Percentiles rank a stretch among this genome's conserved stretches.
phyloP scores from a whole-genome alignment of 306 rosid species.

The Pueraria montana region DNA sequence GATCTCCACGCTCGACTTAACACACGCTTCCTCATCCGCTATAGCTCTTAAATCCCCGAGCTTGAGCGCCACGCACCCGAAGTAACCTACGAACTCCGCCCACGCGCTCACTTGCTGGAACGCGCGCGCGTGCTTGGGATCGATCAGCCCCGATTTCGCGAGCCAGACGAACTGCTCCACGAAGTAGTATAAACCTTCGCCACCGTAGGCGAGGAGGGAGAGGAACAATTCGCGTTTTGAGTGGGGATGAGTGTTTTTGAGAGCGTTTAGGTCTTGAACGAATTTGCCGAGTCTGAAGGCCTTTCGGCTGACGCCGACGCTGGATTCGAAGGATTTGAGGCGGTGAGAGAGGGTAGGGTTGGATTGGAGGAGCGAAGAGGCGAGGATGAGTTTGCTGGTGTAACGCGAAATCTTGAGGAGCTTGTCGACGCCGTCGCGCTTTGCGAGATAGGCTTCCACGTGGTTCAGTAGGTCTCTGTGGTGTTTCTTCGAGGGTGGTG shows the following conservation, averaged over 20 bases:
- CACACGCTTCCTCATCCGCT: slow-evolving; percentile 63
- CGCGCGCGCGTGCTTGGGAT: neutral
- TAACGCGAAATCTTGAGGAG: slow-evolving; percentile 88
- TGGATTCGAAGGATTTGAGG: slow-evolving; percentile 85
- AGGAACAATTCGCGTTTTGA: slow-evolving; percentile 48
- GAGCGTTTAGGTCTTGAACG: slow-evolving; percentile 85
- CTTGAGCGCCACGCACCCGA: slow-evolving; percentile 61
- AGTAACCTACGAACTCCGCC: slow-evolving; percentile 47
- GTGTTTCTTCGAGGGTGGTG: slow-evolving; percentile 36
- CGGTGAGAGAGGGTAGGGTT: slow-evolving; percentile 62
- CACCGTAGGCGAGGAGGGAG: slow-evolving; percentile 72
- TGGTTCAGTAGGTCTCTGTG: slow-evolving; percentile 71
- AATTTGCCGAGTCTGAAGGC: slow-evolving; percentile 94
- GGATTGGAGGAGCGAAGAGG: slow-evolving; percentile 66
- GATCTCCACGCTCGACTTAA: slow-evolving; percentile 61
- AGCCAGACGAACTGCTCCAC: slow-evolving; percentile 90
- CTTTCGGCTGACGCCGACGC: slow-evolving; percentile 88
- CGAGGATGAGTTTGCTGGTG: slow-evolving; percentile 75
- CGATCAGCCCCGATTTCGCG: slow-evolving; percentile 71
- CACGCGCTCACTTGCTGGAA: slow-evolving; percentile 45
- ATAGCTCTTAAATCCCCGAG: slow-evolving; percentile 64
- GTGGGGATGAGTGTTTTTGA: slow-evolving; percentile 56
- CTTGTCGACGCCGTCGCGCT: slow-evolving; percentile 96
- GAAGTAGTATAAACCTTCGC: slow-evolving; percentile 84
- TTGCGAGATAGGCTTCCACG: slow-evolving; percentile 83